These are phyloP conservation scores for Cotoneaster glaucophyllus DNA, from an alignment of 306 rosid genomes.

Conservation along the genomic window DNA sequence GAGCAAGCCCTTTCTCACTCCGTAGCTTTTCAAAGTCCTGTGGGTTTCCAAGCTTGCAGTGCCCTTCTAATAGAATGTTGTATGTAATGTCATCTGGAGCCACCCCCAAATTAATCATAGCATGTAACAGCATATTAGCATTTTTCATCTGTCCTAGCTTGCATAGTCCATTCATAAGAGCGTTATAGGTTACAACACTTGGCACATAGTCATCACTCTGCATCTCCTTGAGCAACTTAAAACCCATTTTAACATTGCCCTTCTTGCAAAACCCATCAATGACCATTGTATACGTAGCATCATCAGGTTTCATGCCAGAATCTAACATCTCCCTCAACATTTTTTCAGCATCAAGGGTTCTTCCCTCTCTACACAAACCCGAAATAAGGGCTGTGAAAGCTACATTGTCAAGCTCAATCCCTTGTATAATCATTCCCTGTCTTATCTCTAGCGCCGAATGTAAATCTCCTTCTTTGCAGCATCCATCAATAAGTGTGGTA, in stretches of 20 bases:
- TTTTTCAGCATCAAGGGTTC: conserved; percentile 49
- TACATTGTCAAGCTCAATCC: conserved; percentile 55
- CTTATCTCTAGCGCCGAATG: conserved; percentile 56
- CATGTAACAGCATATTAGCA: conserved; percentile 71
- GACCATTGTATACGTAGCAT: conserved; percentile 65
- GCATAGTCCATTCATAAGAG: conserved; percentile 82
- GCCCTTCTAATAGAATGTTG: conserved; percentile 83
- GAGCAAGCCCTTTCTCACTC: conserved; percentile 60
- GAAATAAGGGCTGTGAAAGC: conserved; percentile 73
- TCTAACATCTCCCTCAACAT: conserved; percentile 62
- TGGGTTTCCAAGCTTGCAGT: conserved; percentile 53
- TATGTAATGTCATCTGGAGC: conserved; percentile 81
- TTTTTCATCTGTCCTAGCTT: conserved; percentile 93
- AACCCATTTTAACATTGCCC: conserved; percentile 65
- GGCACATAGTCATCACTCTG: conserved; percentile 54
- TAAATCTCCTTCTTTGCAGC: conserved; percentile 71
- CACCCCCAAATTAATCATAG: conserved; percentile 78
- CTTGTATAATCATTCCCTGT: conserved; percentile 47
- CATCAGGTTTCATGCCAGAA: conserved; percentile 65
- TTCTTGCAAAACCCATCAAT: conserved; percentile 73
- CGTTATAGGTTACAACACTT: conserved; percentile 69
- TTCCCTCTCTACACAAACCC: conserved; percentile 69
- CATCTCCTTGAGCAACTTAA: conserved; percentile 73
- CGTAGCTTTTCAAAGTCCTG: conserved; percentile 35
- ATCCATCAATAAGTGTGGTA: conserved; percentile 79